Percentiles rank a stretch among this genome's conserved stretches.
These are phyloP conservation scores for Lyophyllum atratum DNA, from an alignment of 768 basidiomycete species.

Conservation along the genomic window DNA sequence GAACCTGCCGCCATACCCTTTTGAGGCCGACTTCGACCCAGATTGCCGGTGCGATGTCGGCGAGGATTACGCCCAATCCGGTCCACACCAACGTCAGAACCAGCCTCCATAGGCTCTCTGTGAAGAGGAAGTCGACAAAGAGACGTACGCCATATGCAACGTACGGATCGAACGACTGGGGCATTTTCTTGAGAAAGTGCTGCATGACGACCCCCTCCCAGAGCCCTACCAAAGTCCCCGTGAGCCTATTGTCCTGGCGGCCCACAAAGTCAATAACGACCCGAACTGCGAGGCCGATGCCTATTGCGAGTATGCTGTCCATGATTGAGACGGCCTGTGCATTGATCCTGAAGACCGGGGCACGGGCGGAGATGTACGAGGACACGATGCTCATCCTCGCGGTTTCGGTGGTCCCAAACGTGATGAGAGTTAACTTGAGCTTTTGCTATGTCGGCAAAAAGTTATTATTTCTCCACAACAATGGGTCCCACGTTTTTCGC, in stretches of 20 bases:
- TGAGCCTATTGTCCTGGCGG: slow-evolving; percentile 49
- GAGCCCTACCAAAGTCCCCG: slow-evolving; percentile 65
- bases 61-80: slow-evolving; percentile 42
- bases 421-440: slow-evolving; percentile 15
- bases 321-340: slow-evolving; percentile 44
- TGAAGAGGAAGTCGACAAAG: slow-evolving; percentile 70
- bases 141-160: slow-evolving; percentile 68
- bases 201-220: slow-evolving; percentile 55
- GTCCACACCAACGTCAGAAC: slow-evolving; percentile 44
- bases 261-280: slow-evolving; percentile 57
- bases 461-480: slow-evolving; percentile 13
- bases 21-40: slow-evolving; percentile 41
- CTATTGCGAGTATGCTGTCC: slow-evolving; percentile 74
- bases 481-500: slow-evolving; percentile 5
- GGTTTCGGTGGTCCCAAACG: slow-evolving; percentile 4
- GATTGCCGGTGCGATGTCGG: slow-evolving; percentile 40
- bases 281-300: slow-evolving; percentile 65
- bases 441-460: slow-evolving; percentile 10
- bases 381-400: slow-evolving; percentile 35
- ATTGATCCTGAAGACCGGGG: slow-evolving; percentile 33
- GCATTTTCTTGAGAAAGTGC: slow-evolving; percentile 70
- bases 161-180: slow-evolving; percentile 68
- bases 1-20: slow-evolving; percentile 40
- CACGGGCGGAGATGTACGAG: slow-evolving; percentile 36
- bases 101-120: slow-evolving; percentile 44